Conservation (phyloP, 2,329 filamentous ascomycete genomes). For the Ceratocystis papillata region DNA sequence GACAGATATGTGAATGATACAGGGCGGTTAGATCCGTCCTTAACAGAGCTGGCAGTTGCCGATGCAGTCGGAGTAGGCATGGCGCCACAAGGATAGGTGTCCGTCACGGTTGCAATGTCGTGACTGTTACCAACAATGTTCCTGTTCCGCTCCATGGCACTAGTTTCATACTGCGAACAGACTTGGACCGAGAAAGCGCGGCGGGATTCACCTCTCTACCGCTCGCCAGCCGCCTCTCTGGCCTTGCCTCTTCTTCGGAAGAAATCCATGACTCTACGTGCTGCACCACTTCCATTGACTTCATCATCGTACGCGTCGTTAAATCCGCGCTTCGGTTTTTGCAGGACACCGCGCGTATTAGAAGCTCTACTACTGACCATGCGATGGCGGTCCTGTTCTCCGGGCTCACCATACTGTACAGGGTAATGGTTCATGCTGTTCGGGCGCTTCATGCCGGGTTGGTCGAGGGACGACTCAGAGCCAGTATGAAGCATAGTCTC, state of each 20-base stretch:
- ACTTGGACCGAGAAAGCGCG: constrained; percentile 21
- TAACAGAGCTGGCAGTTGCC: neutral
- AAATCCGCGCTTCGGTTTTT: constrained; percentile 74
- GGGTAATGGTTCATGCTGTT: constrained; percentile 37
- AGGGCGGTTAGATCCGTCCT: neutral
- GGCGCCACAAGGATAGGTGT: too few species aligned
- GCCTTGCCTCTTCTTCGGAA: constrained; percentile 80
- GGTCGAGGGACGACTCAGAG: constrained; percentile 46
- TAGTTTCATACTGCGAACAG: constrained; percentile 4
- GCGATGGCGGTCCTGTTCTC: constrained; percentile 34
- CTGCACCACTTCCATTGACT: constrained; percentile 64
- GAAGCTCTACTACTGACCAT: constrained; percentile 30
- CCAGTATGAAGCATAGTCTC: constrained; percentile 40
- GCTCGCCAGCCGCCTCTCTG: constrained; percentile 23
- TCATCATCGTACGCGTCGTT: constrained; percentile 78
- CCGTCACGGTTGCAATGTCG: neutral
- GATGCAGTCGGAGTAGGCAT: neutral
- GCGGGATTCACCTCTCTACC: constrained; percentile 22
- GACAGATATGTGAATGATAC: neutral
- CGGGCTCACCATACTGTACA: constrained; percentile 34
- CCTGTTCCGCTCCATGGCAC: neutral
- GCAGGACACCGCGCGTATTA: constrained; percentile 46
- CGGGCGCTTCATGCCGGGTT: constrained; percentile 20
- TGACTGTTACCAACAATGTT: neutral
- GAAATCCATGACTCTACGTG: constrained; percentile 95